phyloP scores from a whole-genome alignment of 2,329 filamentous ascomycete genomes.

The Trichoderma sp. region DNA sequence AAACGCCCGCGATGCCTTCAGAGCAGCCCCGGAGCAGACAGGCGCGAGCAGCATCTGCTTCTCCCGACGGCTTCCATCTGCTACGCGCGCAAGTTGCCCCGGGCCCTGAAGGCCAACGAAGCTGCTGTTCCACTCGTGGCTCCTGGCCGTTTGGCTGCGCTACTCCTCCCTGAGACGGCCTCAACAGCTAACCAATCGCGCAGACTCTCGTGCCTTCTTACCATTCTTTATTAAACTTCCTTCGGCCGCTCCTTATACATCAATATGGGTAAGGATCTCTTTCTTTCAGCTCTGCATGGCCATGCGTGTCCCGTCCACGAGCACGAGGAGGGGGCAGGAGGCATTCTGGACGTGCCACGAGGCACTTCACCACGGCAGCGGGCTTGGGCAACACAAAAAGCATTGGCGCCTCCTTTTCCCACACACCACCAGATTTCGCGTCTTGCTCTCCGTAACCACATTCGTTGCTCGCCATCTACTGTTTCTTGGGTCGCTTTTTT shows the following conservation, averaged over 20 bases:
- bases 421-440: conserved; percentile 26
- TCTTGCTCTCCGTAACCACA: conserved; percentile 35
- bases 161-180: neutral
- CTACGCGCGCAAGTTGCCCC: neutral
- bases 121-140: conserved; percentile 14
- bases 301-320: conserved; percentile 26
- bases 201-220: conserved; percentile 33
- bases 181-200: conserved; percentile 28
- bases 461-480: conserved; percentile 47
- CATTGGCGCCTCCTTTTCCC: conserved; percentile 23
- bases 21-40: neutral
- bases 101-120: neutral
- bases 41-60: neutral
- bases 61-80: neutral
- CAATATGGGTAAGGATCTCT: conserved; percentile 45
- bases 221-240: conserved; percentile 30
- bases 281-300: conserved; percentile 30
- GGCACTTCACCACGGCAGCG: conserved; percentile 12
- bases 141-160: conserved; percentile 18
- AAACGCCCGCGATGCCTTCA: neutral
- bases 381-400: neutral
- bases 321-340: conserved; percentile 17
- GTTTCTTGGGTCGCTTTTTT: conserved; percentile 48
- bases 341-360: conserved; percentile 27
- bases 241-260: conserved; percentile 43